Evolutionary conservation across 2,329 filamentous ascomycete species (phyloP).

Genomic region (Boeremia exigua): DNA sequence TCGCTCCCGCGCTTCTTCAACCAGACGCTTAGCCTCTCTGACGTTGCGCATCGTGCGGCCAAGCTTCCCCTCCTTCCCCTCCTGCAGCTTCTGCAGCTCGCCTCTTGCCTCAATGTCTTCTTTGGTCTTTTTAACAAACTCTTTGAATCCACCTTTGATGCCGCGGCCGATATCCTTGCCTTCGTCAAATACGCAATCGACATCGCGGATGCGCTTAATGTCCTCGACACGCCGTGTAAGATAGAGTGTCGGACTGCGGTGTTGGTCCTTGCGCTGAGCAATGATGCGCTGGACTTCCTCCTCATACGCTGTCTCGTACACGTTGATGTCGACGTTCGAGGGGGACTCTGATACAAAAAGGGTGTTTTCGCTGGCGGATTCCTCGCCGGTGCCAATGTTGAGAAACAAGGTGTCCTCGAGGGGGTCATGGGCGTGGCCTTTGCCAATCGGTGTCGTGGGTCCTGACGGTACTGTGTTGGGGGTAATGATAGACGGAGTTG

Average conservation of each 20-base stretch:
- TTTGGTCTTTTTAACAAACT: constrained; percentile 45
- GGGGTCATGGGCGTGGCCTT: constrained; percentile 69
- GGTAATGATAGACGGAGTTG: constrained; percentile 29
- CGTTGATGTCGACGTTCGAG: constrained; percentile 80
- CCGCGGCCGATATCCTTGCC: constrained; percentile 33
- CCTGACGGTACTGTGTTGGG: constrained; percentile 25
- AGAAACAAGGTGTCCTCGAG: constrained; percentile 72
- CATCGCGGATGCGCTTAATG: constrained; percentile 45
- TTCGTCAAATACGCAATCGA: constrained; percentile 42
- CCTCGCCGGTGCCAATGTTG: constrained; percentile 73
- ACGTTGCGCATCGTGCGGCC: constrained; percentile 41
- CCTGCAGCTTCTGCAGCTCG: constrained; percentile 41
- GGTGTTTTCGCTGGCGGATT: constrained; percentile 42
- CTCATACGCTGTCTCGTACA: constrained; percentile 88
- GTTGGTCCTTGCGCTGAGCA: constrained; percentile 49
- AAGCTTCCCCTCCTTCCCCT: constrained; percentile 43
- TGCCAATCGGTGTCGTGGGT: constrained; percentile 42
- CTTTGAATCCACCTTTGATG: constrained; percentile 43
- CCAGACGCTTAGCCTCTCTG: constrained; percentile 40
- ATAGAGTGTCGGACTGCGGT: constrained; percentile 61
- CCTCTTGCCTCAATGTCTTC: constrained; percentile 40
- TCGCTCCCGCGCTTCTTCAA: constrained; percentile 43
- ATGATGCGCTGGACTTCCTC: constrained; percentile 79
- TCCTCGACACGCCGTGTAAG: constrained; percentile 58
- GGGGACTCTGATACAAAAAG: constrained; percentile 81